Evolutionary conservation across 768 basidiomycete genomes (phyloP).

Genomic region (Phylloporus arenicola): DNA sequence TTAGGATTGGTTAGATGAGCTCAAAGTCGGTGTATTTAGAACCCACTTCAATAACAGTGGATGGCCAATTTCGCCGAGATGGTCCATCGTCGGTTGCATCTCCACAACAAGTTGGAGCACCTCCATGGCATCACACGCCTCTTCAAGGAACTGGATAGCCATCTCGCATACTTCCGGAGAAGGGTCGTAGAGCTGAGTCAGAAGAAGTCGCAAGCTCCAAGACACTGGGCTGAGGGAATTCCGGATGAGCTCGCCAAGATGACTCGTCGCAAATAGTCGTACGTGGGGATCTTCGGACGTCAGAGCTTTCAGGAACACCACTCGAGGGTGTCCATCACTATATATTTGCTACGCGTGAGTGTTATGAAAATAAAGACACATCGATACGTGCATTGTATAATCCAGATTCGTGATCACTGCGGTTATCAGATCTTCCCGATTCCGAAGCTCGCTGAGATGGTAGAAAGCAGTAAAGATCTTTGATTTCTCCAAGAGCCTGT

Average conservation of each 20-base stretch:
- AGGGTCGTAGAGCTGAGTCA: conserved; percentile 95
- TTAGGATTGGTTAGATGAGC: neutral
- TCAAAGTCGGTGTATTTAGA: neutral
- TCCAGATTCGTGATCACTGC: conserved; percentile 89
- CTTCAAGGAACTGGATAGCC: conserved; percentile 84
- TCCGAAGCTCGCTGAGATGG: conserved; percentile 84
- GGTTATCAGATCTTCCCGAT: conserved; percentile 88
- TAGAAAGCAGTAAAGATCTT: conserved; percentile 96
- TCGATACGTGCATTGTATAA: conserved; percentile 68
- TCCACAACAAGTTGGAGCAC: conserved; percentile 86
- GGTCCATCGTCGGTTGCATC: conserved; percentile 92
- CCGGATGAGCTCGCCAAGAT: conserved; percentile 78
- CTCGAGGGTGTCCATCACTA: conserved; percentile 92
- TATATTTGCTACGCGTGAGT: conserved; percentile 3
- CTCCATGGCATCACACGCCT: conserved; percentile 80
- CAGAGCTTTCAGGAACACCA: conserved; percentile 88
- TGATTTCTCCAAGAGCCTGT: conserved; percentile 82
- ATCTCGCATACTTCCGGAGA: conserved; percentile 84
- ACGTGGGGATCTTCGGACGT: conserved; percentile 92
- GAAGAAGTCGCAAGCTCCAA: conserved; percentile 86
- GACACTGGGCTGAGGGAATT: conserved; percentile 57
- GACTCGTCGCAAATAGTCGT: conserved; percentile 81
- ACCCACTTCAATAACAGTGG: conserved; percentile 79
- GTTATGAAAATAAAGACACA: neutral
- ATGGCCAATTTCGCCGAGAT: conserved; percentile 90